phyloP scores from a whole-genome alignment of 306 rosid species.

The Erythrophleum fordii region DNA sequence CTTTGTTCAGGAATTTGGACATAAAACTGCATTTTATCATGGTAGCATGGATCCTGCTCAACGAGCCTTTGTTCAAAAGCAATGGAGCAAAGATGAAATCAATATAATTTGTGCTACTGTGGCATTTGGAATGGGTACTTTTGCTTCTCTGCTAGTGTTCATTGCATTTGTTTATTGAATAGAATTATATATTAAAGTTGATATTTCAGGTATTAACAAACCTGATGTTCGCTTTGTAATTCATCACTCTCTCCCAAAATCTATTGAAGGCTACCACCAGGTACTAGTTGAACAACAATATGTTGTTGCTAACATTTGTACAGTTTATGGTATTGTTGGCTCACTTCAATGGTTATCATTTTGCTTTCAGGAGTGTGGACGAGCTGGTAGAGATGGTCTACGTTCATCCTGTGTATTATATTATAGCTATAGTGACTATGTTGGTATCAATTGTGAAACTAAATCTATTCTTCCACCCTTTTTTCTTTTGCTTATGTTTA shows the following conservation, averaged over 20 bases:
- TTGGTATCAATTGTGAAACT: conserved; percentile 48
- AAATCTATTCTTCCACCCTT: background rate
- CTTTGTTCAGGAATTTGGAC: conserved; percentile 85
- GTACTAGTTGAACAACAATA: conserved; percentile 45
- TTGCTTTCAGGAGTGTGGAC: conserved; percentile 90
- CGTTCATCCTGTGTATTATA: conserved; percentile 87
- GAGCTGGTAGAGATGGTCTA: conserved; percentile 99
- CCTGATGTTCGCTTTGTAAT: conserved; percentile 98
- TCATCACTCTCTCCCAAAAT: conserved; percentile 97
- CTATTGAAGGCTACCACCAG: conserved; percentile 99
- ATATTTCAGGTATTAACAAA: conserved; percentile 90
- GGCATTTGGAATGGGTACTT: conserved; percentile 99
- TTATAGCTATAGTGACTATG: conserved; percentile 92
- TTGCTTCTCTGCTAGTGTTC: conserved; percentile 43
- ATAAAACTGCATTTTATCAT: conserved; percentile 93
- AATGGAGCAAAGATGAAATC: conserved; percentile 98
- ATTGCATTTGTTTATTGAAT: conserved; percentile 39
- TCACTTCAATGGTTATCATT: conserved; percentile 27
- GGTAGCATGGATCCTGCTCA: conserved; percentile 93
- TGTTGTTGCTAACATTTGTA: background rate
- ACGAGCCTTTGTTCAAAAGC: conserved; percentile 87
- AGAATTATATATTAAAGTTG: conserved; percentile 37
- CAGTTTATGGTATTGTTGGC: conserved; percentile 36
- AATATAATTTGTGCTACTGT: conserved; percentile 95
- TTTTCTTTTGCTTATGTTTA: conserved; percentile 27